These are phyloP conservation scores for Pilobolus umbonatus DNA, from an alignment of 192 early-diverging fungal species.

Conservation along the genomic window DNA sequence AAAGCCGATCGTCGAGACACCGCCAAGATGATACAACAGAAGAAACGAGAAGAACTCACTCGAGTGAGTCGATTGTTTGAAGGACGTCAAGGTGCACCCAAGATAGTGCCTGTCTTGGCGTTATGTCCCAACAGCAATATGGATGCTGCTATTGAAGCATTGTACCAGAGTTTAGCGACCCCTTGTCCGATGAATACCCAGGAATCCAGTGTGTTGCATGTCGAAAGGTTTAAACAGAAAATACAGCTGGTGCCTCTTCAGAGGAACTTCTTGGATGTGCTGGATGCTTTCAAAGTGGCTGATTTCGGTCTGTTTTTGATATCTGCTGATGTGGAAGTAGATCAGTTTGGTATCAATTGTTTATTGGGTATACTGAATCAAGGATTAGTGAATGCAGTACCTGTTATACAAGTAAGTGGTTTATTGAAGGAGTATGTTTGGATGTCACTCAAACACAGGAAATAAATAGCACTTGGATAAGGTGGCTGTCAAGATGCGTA, in stretches of 20 bases:
- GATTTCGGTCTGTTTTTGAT: slow-evolving; percentile 87
- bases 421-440: neutral
- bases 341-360: slow-evolving; percentile 83
- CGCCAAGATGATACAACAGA: slow-evolving; percentile 72
- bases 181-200: slow-evolving; percentile 12
- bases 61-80: slow-evolving; percentile 75
- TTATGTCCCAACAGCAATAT: slow-evolving; percentile 77
- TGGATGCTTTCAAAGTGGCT: slow-evolving; percentile 88
- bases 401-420: slow-evolving; percentile 54
- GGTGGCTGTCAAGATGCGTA: slow-evolving; percentile 57
- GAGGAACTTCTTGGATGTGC: slow-evolving; percentile 77
- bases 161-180: slow-evolving; percentile 44
- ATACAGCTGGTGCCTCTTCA: slow-evolving; percentile 74
- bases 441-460: neutral
- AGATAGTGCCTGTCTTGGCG: slow-evolving; percentile 85
- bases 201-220: slow-evolving; percentile 33
- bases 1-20: slow-evolving; percentile 81
- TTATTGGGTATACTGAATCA: slow-evolving; percentile 84
- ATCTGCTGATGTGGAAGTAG: slow-evolving; percentile 89
- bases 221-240: slow-evolving; percentile 87
- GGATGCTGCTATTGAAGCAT: slow-evolving; percentile 43
- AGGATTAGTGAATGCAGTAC: slow-evolving; percentile 74
- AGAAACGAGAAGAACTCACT: slow-evolving; percentile 71
- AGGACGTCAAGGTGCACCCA: slow-evolving; percentile 79
- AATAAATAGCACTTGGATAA: slow-evolving; percentile 57